phyloP scores from a whole-genome alignment of 202 grass and related monocot species.

The Eragrostis tef region DNA sequence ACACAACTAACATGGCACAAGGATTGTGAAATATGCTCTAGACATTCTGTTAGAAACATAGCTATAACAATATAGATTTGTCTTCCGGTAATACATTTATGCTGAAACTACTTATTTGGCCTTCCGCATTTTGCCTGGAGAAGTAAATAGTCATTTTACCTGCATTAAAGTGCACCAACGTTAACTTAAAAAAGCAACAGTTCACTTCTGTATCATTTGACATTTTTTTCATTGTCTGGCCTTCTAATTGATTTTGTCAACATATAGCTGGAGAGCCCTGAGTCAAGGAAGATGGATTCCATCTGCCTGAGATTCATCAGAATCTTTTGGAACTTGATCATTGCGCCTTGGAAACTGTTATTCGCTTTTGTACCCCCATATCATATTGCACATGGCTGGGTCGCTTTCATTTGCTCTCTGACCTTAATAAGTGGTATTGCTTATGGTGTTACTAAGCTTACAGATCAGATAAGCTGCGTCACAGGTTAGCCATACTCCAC shows the following conservation, averaged over 20 bases:
- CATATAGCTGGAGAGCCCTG: constrained; percentile 60
- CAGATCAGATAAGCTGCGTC: constrained; percentile 90
- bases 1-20: background rate
- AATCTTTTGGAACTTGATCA: constrained; percentile 62
- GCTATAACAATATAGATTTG: background rate
- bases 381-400: constrained; percentile 81
- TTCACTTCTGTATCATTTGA: background rate
- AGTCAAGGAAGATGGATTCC: constrained; percentile 60
- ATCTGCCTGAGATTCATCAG: constrained; percentile 40
- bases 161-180: background rate
- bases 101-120: background rate
- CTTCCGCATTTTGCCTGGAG: background rate
- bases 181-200: background rate
- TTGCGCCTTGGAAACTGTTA: constrained; percentile 79
- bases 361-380: constrained; percentile 86
- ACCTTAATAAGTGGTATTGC: constrained; percentile 85
- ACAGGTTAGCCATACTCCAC: constrained; percentile 62
- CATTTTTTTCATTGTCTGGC: background rate
- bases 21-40: constrained; percentile 1
- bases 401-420: constrained; percentile 76
- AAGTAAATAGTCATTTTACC: constrained; percentile 14
- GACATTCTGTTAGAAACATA: background rate
- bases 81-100: background rate
- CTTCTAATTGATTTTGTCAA: constrained; percentile 27
- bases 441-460: constrained; percentile 86